A percentile compares a stretch with the other conserved stretches of the same genome.
These are phyloP conservation scores for Cercospora brassicicola DNA, from an alignment of 2,329 filamentous ascomycete species.

Conservation along the genomic window DNA sequence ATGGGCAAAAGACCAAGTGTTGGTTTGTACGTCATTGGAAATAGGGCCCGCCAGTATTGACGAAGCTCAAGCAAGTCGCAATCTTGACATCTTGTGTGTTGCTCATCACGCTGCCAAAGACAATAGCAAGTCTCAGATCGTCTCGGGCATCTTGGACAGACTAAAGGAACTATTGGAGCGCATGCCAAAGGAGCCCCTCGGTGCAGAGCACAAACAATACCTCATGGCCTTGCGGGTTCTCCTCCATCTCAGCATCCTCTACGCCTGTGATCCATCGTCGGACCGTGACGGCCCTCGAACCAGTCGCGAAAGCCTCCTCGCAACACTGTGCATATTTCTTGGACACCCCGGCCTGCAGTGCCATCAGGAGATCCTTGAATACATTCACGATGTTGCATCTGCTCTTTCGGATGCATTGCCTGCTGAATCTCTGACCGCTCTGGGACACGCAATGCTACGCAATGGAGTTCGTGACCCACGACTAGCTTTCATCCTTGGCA, in stretches of 20 bases:
- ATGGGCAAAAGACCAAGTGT: constrained; percentile 39
- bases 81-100: constrained; percentile 34
- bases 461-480: constrained; percentile 40
- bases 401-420: constrained; percentile 46
- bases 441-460: constrained; percentile 31
- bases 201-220: constrained; percentile 4
- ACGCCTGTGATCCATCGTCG: constrained; percentile 33
- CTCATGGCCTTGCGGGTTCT: constrained; percentile 33
- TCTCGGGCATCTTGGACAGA: constrained; percentile 30
- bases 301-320: constrained; percentile 29
- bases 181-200: constrained; percentile 13
- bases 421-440: constrained; percentile 39
- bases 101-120: constrained; percentile 26
- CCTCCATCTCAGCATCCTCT: constrained; percentile 45
- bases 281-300: constrained; percentile 36
- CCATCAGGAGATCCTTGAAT: constrained; percentile 41
- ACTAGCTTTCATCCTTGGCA: constrained; percentile 45
- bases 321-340: constrained; percentile 43
- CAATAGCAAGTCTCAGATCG: constrained; percentile 20
- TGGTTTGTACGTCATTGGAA: constrained; percentile 21
- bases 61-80: constrained; percentile 17
- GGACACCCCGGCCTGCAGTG: constrained; percentile 41
- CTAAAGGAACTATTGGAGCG: constrained; percentile 28
- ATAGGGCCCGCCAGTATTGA: constrained; percentile 4
- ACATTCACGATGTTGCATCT: constrained; percentile 48